Base-by-base conservation (phyloP, 1,284 basidiomycete species). In the Sanghuangporus weigelae region DNA sequence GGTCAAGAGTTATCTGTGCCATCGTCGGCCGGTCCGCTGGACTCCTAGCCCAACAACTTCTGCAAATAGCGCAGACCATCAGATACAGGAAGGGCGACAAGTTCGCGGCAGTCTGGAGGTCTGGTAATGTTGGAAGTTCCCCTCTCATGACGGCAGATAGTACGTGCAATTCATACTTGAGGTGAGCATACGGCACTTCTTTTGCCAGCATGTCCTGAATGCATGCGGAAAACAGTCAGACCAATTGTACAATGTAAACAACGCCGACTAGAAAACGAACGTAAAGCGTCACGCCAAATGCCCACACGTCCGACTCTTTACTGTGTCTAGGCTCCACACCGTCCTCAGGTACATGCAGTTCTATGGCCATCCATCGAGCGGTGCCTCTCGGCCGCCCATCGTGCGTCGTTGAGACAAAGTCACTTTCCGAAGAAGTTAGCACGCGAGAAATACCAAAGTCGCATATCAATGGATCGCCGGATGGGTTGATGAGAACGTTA, bases 201-300 rank as follows among this genome's bases (percentile, higher is more conserved):
- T 21, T 23, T n/a, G 31, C 23, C 14, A 53, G n/a, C 31, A 60
- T 16, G 8, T 60, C 59, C 59, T 60, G 35, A 8, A 8, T 7
- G 31, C 12, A 16, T 53, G 48, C 51, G 8, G 19, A 14, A 21
- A 14, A 19, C 42, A 12, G 42, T 44, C 42, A 44, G 42, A 44
- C 3, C 14, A 21, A n/a, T 26, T 19, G 11, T 50, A 42, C 40
- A 42, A 50, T 50, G 16, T 16, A 50, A 26, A 50, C 21, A 11
- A 21, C 12, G 10, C 12, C 21, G 23, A 50, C 10, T 11, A n/a
- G 19, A 19, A 19, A 50, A 11, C 23, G 2, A 23, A 64, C 59
- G 54, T 55, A 64, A 26, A 60, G 38, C 19, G 49, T 50, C 63
- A 65, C 62, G 7, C 59, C 59, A 35, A 46, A 65, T 40, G 63